These are phyloP conservation scores for Neurospora cerealis DNA, from an alignment of 495 filamentous ascomycete species.

Conservation along the genomic window DNA sequence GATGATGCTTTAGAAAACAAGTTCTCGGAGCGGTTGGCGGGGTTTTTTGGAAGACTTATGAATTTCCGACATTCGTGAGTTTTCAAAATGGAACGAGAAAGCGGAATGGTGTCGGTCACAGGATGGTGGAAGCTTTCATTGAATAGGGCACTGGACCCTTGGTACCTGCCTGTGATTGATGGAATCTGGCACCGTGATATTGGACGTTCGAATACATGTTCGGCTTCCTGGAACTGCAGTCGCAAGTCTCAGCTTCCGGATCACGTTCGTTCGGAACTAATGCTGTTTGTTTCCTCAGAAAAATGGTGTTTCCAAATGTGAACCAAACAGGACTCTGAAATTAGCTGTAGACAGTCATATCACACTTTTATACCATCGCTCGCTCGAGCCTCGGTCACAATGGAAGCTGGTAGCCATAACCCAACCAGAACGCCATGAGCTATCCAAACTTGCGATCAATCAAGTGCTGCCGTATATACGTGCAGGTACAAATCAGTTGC, in stretches of 20 bases:
- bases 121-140: neutral
- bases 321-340: neutral
- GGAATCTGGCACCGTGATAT: neutral
- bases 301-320: neutral
- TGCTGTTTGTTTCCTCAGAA: neutral
- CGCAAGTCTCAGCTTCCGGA: neutral
- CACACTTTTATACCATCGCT: neutral
- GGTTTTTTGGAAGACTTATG: neutral
- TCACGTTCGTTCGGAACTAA: neutral
- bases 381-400: neutral
- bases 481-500: neutral
- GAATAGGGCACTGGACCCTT: neutral
- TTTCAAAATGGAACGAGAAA: neutral
- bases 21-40: neutral
- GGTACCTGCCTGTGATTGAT: neutral
- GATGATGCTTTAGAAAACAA: neutral
- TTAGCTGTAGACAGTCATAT: neutral
- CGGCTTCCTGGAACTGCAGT: neutral
- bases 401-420: neutral
- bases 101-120: neutral
- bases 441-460: neutral
- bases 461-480: neutral
- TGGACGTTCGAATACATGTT: neutral
- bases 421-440: neutral
- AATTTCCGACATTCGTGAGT: neutral